These are phyloP conservation scores for Hypoxylon lenormandii DNA, from an alignment of 495 filamentous ascomycete species.

Conservation along the genomic window DNA sequence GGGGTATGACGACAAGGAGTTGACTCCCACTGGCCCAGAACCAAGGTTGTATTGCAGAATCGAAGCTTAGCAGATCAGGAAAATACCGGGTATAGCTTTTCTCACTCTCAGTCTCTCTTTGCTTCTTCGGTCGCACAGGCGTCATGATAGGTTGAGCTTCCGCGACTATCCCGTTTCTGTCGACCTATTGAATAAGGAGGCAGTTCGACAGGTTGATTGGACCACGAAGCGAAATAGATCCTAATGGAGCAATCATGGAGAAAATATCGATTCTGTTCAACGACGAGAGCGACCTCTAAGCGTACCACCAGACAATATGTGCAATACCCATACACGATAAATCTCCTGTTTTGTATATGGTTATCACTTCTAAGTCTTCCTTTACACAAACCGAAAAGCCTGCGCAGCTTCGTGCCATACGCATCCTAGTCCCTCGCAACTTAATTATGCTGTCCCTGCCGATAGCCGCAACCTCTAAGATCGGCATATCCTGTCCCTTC, in stretches of 20 bases:
- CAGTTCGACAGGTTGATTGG: slow-evolving; percentile 29
- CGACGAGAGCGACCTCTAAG: slow-evolving; percentile 17
- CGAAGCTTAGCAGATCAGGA: slow-evolving; percentile 36
- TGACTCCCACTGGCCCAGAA: background rate
- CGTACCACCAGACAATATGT: background rate
- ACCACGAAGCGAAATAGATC: slow-evolving; percentile 30
- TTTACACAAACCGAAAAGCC: background rate
- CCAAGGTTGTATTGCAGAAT: slow-evolving; percentile 39
- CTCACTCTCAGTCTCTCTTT: background rate
- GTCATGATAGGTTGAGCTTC: slow-evolving; percentile 28
- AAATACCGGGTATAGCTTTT: slow-evolving; percentile 16
- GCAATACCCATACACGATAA: background rate
- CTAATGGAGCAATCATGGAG: slow-evolving; percentile 33
- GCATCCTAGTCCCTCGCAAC: background rate
- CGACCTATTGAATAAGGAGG: slow-evolving; percentile 25
- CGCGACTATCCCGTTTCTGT: slow-evolving; percentile 23
- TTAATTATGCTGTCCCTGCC: background rate
- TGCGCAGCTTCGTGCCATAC: no score
- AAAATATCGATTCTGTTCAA: slow-evolving; percentile 21
- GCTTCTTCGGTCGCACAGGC: slow-evolving; percentile 28
- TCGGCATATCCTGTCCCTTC: background rate
- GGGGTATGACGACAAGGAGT: slow-evolving; percentile 42
- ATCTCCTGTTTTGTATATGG: background rate
- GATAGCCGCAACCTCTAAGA: background rate
- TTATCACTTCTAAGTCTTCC: background rate